phyloP scores from a whole-genome alignment of 768 basidiomycete genomes.

The Plicaturopsis crispa region DNA sequence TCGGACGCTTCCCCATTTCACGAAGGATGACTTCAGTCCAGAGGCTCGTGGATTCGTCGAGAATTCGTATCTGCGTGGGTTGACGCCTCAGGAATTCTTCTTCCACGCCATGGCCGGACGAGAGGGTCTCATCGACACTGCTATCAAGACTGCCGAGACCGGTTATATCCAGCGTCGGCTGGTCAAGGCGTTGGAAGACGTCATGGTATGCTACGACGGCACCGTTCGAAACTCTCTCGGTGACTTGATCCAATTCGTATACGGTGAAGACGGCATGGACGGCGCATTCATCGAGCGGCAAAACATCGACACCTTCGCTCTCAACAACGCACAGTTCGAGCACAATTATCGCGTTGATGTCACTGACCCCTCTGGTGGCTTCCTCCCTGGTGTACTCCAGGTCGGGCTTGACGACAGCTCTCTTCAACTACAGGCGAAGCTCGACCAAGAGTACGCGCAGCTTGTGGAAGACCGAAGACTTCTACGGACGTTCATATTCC shows the following conservation, averaged over 20 bases:
- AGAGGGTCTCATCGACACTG: slow-evolving; percentile 98
- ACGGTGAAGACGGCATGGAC: slow-evolving; percentile 99
- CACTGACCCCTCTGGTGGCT: slow-evolving; percentile 75
- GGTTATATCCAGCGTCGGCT: slow-evolving; percentile 98
- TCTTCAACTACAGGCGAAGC: slow-evolving; percentile 69
- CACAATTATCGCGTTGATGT: slow-evolving; percentile 94
- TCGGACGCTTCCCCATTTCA: slow-evolving; percentile 93
- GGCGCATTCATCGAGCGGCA: slow-evolving; percentile 97
- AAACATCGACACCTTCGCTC: slow-evolving; percentile 80
- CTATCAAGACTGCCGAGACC: slow-evolving; percentile 98
- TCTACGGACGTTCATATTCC: slow-evolving; percentile 82
- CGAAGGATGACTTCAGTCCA: slow-evolving; percentile 97
- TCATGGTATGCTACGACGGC: slow-evolving; percentile 96
- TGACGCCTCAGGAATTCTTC: slow-evolving; percentile 98
- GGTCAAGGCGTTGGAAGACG: slow-evolving; percentile 96
- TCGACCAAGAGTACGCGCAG: slow-evolving; percentile 68
- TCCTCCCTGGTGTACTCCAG: slow-evolving; percentile 73
- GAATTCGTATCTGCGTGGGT: slow-evolving; percentile 93
- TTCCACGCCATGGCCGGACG: slow-evolving; percentile 99
- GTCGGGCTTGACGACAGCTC: slow-evolving; percentile 85
- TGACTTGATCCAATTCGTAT: slow-evolving; percentile 92
- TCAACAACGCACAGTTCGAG: slow-evolving; percentile 80
- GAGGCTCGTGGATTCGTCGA: slow-evolving; percentile 98
- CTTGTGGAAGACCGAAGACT: slow-evolving; percentile 67
- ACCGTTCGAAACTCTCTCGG: slow-evolving; percentile 97